Evolutionary conservation across 768 basidiomycete genomes (phyloP), one percentile per base, ranked within the genome.

Genomic region (Russula sp.): DNA sequence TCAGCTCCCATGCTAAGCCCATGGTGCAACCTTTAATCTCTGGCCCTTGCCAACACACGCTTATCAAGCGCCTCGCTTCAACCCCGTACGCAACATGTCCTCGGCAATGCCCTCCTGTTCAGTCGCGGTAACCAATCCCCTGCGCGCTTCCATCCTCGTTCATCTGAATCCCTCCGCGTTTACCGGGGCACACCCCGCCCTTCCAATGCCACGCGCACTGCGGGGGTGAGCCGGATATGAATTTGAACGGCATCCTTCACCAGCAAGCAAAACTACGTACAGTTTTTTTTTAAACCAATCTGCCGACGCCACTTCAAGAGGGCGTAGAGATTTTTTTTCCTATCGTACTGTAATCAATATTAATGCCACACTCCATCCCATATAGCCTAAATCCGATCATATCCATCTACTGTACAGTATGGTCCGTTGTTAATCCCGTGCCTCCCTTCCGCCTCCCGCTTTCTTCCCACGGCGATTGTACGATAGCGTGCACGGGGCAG

Each of bases 1-100:
- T 40, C 22, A n/a, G 5, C 59, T 65, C 64, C 59, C 64, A 61
- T 64, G 63, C 64, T 57, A 61, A 40, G 30, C 54, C 38, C 9
- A 51, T 42, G 38, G 62, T 28, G 38, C 10, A 56, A 34, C 20
- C 16, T 55, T 30, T 20, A n/a, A 36, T 49, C 24, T 49, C 16
- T 36, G n/a, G 22, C 34, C 53, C n/a, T 36, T 54, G n/a, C n/a
- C 22, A 18, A 36, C 34, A 24, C n/a, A 54, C 55, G 14, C 18
- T 44, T 22, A 30, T 52, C 26, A 28, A 32, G 28, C 49, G 49
- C 49, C 24, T 26, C 49, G 26, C 24, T 14, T 30, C 58, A 16
- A 1, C n/a, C 50, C 18, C 24, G 7, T 38, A n/a, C 34, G 34
- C 36, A 56, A 13, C 46, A 28, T 38, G 44, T 44, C 34, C 5